Base-by-base conservation (phyloP, 2,329 filamentous ascomycete species). In the Davidsoniella neocaledoniae region DNA sequence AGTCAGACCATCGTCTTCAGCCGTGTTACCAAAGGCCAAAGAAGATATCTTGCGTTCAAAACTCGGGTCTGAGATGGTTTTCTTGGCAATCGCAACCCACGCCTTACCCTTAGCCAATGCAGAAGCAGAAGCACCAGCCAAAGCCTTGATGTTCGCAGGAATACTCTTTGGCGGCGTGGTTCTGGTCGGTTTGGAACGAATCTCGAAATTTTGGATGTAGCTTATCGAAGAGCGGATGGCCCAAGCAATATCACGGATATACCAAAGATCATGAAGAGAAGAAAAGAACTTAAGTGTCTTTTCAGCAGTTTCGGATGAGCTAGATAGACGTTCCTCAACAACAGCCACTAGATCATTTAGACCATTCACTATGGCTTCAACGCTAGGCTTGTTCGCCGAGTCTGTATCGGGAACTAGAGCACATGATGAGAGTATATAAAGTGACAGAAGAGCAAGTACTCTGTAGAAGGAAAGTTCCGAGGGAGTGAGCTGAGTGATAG, bases 1-100 rank as follows among this genome's bases (percentile, higher is more conserved):
- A 43, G 74, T 96, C 52, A 83, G 84, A 81, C 96, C 58, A 81
- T 94, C 55, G 83, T 85, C 56, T 88, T 23, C 21, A 2, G 21
- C 21, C 21, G 81, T 40, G 93, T 95, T 71, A 74, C 95, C 60
- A 78, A 83, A 62, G 2, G 60, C 56, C 60, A 61, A 65, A 5
- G 29, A 50, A 43, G 56, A 57, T 4, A 63, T 48, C 3, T 55
- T 48, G 2, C 54, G 50, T 12, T 60, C 58, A 46, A 65, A 58
- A 4, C 59, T 56, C 21, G 56, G 49, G 12, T 58, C 56, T 4
- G 48, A 52, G 2, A 61, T 54, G 8, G 62, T 60, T 9, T 57
- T 56, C 53, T 63, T 63, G 14, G 66, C 37, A 33, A 56, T 56
- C 5, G 53, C 23, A 6, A 65, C 56, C 39, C 57, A 53, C 0